These are phyloP conservation scores for Geosmithia flava DNA, from an alignment of 2,329 filamentous ascomycete genomes.

Conservation along the genomic window DNA sequence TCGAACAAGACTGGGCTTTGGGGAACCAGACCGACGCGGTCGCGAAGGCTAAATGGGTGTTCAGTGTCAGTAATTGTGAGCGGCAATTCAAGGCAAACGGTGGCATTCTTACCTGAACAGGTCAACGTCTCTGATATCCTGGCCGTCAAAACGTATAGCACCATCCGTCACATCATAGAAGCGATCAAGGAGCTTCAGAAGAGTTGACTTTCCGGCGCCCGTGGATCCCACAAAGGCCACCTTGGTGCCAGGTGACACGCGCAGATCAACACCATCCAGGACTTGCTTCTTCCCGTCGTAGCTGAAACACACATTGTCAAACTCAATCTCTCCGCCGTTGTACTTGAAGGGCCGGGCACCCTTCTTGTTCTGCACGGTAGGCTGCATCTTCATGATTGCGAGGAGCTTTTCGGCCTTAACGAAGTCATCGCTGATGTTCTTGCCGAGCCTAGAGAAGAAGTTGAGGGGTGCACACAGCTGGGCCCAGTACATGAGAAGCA, in stretches of 20 bases:
- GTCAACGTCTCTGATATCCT: slow-evolving; percentile 42
- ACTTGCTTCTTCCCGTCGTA: slow-evolving; percentile 48
- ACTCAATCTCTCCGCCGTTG: slow-evolving; percentile 39
- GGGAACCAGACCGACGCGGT: slow-evolving; percentile 42
- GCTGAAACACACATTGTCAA: slow-evolving; percentile 42
- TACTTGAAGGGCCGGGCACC: slow-evolving; percentile 36
- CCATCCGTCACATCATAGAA: slow-evolving; percentile 45
- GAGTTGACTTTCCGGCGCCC: slow-evolving; percentile 46
- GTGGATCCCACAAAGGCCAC: slow-evolving; percentile 49
- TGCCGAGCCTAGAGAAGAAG: slow-evolving; percentile 51
- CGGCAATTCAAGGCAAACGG: slow-evolving; percentile 4
- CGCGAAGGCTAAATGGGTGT: slow-evolving; percentile 27
- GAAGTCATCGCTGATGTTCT: slow-evolving; percentile 41
- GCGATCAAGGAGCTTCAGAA: slow-evolving; percentile 44
- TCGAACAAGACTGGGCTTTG: slow-evolving; percentile 44
- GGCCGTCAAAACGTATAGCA: slow-evolving; percentile 40
- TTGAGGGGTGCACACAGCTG: slow-evolving; percentile 60
- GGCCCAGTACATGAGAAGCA: slow-evolving; percentile 62
- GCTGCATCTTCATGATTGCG: slow-evolving; percentile 44
- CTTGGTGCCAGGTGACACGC: slow-evolving; percentile 36
- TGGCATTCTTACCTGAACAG: slow-evolving; percentile 24
- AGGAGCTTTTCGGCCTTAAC: slow-evolving; percentile 45
- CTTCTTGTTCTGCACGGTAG: slow-evolving; percentile 40
- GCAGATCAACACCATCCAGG: slow-evolving; percentile 39
- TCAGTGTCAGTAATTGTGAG: slow-evolving; percentile 3